phyloP scores from a whole-genome alignment of 2,329 filamentous ascomycete species.

The Ophiocordyceps polyrhachis-furcata region DNA sequence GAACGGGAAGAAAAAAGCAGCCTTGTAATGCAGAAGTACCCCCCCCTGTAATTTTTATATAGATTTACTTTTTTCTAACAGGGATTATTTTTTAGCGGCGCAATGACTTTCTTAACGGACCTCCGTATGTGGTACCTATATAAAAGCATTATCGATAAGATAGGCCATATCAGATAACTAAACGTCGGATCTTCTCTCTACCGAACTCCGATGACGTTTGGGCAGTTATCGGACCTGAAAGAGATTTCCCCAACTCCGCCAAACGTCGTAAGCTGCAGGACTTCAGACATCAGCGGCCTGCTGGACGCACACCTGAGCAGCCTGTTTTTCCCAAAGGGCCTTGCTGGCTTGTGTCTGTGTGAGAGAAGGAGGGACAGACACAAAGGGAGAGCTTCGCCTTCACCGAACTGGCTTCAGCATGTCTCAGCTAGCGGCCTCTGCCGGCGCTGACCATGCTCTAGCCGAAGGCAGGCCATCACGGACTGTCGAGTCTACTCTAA shows the following conservation, averaged over 20 bases:
- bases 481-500: slow-evolving; percentile 5
- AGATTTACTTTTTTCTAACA: too few species aligned
- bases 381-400: neutral
- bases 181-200: neutral
- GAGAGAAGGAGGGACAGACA: neutral
- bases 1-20: too few species aligned
- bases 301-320: neutral
- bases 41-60: too few species aligned
- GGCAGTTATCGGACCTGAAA: neutral
- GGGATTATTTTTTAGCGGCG: too few species aligned
- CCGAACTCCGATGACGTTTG: neutral
- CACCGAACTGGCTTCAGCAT: neutral
- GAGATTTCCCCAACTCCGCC: neutral
- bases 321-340: neutral
- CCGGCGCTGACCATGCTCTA: neutral
- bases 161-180: neutral
- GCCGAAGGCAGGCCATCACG: neutral
- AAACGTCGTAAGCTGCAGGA: neutral
- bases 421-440: neutral
- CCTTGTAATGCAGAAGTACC: too few species aligned
- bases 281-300: neutral
- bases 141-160: neutral
- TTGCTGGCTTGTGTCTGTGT: too few species aligned
- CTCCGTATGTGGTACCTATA: too few species aligned
- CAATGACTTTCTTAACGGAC: too few species aligned